These are phyloP conservation scores for Styphnolobium japonicum DNA, from an alignment of 306 rosid species.

Conservation along the genomic window DNA sequence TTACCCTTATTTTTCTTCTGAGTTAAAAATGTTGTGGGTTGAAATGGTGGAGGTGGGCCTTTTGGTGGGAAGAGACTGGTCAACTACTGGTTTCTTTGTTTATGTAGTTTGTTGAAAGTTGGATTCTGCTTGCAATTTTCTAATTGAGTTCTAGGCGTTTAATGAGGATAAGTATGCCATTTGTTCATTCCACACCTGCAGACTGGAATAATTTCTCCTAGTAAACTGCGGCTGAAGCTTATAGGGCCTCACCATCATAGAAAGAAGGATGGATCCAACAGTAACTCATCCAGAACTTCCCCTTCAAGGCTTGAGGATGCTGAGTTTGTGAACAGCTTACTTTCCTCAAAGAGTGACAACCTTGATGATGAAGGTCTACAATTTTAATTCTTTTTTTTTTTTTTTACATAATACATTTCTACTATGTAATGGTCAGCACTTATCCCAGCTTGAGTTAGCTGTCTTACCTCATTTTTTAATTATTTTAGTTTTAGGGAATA, in stretches of 20 bases:
- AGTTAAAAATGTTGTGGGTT: background rate
- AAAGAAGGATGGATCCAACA: constrained; percentile 85
- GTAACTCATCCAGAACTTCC: constrained; percentile 90
- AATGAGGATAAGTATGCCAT: background rate
- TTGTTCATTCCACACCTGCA: constrained; percentile 28
- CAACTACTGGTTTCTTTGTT: background rate
- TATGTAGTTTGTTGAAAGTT: background rate
- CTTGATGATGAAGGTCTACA: constrained; percentile 71
- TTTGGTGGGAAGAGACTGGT: constrained; percentile 17
- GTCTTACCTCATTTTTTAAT: background rate
- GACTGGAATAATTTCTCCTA: constrained; percentile 93
- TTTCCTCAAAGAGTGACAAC: constrained; percentile 43
- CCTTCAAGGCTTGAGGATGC: constrained; percentile 77
- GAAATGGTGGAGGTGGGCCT: constrained; percentile 18
- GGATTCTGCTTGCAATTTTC: constrained; percentile 8
- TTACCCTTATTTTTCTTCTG: background rate
- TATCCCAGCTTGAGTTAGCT: background rate
- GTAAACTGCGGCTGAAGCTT: constrained; percentile 90
- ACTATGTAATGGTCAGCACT: background rate
- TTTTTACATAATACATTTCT: background rate
- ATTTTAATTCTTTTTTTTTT: background rate
- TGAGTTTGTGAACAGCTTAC: constrained; percentile 71
- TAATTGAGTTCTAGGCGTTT: constrained; percentile 1
- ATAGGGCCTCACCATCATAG: constrained; percentile 66
- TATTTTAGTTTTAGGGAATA: background rate